Base-by-base conservation (phyloP, 352 stramenopile genomes). In the Globisporangium radiosum region DNA sequence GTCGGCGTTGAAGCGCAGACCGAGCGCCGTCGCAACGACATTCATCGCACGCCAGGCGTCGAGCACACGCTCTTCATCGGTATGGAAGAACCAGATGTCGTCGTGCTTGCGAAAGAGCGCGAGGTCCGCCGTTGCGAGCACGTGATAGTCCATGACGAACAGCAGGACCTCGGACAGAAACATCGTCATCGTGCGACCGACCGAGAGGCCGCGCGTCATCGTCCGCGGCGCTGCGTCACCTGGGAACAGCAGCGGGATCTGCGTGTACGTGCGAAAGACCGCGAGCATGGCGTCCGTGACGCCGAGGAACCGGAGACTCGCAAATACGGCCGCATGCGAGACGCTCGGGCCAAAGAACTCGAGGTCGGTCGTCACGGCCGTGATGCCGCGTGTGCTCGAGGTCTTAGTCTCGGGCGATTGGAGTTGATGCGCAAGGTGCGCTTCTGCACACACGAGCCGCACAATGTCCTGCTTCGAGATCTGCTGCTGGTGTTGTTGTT, bases 271-370 rank as follows among this genome's bases (percentile, higher is more conserved):
- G n/a, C 59, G 52, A 40, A 77, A 76, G 44, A 83, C 64, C 11
- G 5, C 48, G 25, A 73, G 38, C 52, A 75, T 69, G 5, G 63
- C 54, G 9, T 78, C 64, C n/a, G 25, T 56, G 4, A 83, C 58
- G 3, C 73, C 73, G 17, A 83, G 62, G 52, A 79, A 75, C 10
- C 59, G 62, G 25, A 80, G 57, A 14, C 47, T 64, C 13, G 71
- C 73, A n/a, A 74, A 64, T n/a, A 71, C 66, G 25, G 73, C 69
- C 54, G 72, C 73, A 54, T 71, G 73, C 13, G 71, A 53, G 19
- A 83, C 66, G 6, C 69, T 78, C 33, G 64, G 69, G 0, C 71
- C 71, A 51, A 83, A 83, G 57, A 81, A 78, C 60, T 77, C 66
- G n/a, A 83, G 64, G 43, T 83, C 71, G 4, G 71, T 80, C 50